These are phyloP conservation scores for Psilocybe azurescens DNA, from an alignment of 768 basidiomycete species.

Conservation along the genomic window DNA sequence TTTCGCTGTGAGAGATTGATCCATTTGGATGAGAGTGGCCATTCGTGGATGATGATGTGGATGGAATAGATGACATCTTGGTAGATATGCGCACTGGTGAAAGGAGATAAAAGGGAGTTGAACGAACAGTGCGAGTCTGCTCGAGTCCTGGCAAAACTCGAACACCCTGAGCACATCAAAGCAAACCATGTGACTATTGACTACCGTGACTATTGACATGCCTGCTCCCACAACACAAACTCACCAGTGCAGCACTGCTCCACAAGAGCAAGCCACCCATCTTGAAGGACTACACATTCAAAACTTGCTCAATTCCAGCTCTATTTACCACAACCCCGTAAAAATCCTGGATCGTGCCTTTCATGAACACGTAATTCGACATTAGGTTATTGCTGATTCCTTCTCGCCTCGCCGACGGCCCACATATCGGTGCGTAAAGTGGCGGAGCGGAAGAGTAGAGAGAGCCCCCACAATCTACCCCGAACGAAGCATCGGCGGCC, in stretches of 20 bases:
- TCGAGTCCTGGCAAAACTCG: background rate
- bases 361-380: constrained; percentile 60
- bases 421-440: constrained; percentile 52
- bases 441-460: constrained; percentile 54
- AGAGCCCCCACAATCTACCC: background rate
- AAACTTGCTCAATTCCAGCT: constrained; percentile 39
- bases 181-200: background rate
- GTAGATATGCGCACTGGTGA: constrained; percentile 15
- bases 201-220: background rate
- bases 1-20: constrained; percentile 42
- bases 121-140: constrained; percentile 14
- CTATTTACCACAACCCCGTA: constrained; percentile 38
- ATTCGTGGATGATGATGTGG: constrained; percentile 52
- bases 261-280: too few species aligned
- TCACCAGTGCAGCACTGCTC: too few species aligned
- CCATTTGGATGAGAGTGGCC: constrained; percentile 61
- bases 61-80: constrained; percentile 41
- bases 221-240: background rate
- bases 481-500: background rate
- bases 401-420: constrained; percentile 40
- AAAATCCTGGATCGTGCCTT: constrained; percentile 25
- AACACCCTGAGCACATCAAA: background rate
- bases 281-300: too few species aligned
- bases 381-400: constrained; percentile 59
- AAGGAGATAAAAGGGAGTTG: constrained; percentile 18